Conservation (phyloP, 2,329 filamentous ascomycete species). For the Fusarium sp. region DNA sequence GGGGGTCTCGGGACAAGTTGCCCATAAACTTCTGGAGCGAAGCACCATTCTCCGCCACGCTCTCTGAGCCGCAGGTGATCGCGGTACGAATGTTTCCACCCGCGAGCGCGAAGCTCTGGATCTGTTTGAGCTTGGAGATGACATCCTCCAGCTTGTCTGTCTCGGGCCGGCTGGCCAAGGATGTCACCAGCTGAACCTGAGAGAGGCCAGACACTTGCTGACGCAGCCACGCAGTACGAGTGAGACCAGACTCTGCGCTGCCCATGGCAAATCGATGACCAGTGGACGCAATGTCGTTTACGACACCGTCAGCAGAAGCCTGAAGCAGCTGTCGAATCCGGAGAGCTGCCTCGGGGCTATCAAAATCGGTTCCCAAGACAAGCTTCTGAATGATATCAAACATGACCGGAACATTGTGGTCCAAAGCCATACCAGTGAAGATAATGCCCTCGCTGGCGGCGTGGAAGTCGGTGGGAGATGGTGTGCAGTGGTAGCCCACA, state of each 20-base stretch:
- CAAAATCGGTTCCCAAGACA: slow-evolving; percentile 89
- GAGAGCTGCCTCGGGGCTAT: slow-evolving; percentile 80
- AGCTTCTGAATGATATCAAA: slow-evolving; percentile 84
- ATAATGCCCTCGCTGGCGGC: slow-evolving; percentile 82
- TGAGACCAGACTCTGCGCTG: slow-evolving; percentile 83
- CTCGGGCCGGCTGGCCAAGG: slow-evolving; percentile 77
- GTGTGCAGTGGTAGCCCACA: slow-evolving; percentile 83
- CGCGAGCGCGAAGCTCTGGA: slow-evolving; percentile 81
- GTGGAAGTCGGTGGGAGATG: slow-evolving; percentile 77
- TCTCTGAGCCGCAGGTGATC: slow-evolving; percentile 85
- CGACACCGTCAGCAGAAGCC: slow-evolving; percentile 85
- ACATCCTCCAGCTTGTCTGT: slow-evolving; percentile 78
- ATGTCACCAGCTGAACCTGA: slow-evolving; percentile 86
- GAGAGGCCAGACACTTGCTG: slow-evolving; percentile 92
- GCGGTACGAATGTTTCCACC: slow-evolving; percentile 78
- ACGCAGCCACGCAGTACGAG: slow-evolving; percentile 74
- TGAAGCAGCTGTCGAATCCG: slow-evolving; percentile 90
- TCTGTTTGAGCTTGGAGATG: slow-evolving; percentile 83
- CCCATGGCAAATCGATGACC: slow-evolving; percentile 89
- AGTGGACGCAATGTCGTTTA: slow-evolving; percentile 90
- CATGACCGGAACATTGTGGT: slow-evolving; percentile 91
- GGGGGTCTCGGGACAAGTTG: slow-evolving; percentile 40
- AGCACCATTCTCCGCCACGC: slow-evolving; percentile 73
- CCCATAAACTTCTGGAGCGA: slow-evolving; percentile 77
- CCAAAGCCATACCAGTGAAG: slow-evolving; percentile 87